These are phyloP conservation scores for Sindora glabra DNA, from an alignment of 306 rosid species.

Conservation along the genomic window DNA sequence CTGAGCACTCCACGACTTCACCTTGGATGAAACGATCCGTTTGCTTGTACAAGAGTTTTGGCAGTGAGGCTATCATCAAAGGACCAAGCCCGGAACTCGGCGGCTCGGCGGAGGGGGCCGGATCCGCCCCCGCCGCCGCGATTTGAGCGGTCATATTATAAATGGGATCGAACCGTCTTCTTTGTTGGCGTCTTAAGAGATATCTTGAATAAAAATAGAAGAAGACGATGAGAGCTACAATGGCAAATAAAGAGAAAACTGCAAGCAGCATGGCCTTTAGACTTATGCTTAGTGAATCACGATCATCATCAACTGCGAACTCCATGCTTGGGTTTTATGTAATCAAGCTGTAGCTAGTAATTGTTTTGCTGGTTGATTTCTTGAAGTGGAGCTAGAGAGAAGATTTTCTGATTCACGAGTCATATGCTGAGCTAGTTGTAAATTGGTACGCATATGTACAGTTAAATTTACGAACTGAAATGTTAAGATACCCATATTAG, in stretches of 20 bases:
- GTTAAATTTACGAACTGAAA: too few species aligned
- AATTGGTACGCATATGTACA: too few species aligned
- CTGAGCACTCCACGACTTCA: slow-evolving; percentile 36
- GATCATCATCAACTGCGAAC: background rate
- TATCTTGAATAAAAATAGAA: slow-evolving; percentile 2
- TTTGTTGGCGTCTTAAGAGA: slow-evolving; percentile 7
- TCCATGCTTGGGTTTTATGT: slow-evolving; percentile 12
- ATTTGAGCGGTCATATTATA: background rate
- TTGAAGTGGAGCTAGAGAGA: background rate
- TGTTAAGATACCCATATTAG: too few species aligned
- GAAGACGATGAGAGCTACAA: background rate
- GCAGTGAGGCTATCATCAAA: slow-evolving; percentile 30
- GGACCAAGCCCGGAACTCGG: slow-evolving; percentile 33
- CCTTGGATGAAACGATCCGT: slow-evolving; percentile 4
- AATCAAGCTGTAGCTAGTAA: too few species aligned
- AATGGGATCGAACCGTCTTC: slow-evolving; percentile 9
- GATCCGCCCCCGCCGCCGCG: slow-evolving; percentile 5
- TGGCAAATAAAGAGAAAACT: slow-evolving; percentile 17
- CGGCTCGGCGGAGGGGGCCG: background rate
- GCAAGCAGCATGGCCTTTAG: slow-evolving; percentile 5
- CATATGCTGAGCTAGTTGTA: too few species aligned
- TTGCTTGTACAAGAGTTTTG: slow-evolving; percentile 28
- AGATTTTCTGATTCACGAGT: too few species aligned
- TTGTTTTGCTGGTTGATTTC: background rate
- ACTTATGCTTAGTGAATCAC: background rate